Base-by-base conservation (phyloP, 2,329 filamentous ascomycete species). In the Fusarium decemcellulare region DNA sequence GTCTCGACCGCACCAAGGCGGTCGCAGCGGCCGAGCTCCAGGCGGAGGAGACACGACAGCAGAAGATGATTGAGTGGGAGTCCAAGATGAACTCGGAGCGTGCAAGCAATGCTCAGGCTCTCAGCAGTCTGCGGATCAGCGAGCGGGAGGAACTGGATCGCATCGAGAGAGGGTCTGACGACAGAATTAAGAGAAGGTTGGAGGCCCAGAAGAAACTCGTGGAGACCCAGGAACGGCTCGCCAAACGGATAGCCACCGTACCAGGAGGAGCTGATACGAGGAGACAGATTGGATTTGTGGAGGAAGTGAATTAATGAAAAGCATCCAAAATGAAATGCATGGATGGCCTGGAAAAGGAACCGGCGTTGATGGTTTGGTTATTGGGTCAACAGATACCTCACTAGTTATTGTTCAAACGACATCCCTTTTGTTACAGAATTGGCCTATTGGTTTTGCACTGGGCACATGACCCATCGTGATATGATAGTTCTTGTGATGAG, bases 241-340 rank as follows among this genome's bases (percentile, higher is more conserved):
- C 81, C 1, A 78, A 75, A 62, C 81, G 81, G 70, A 74, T 89
- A 61, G 84, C 87, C 9, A 81, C 85, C 15, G 77, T 74, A 1
- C 70, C 76, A 2, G 60, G 63, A 16, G 69, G 64, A 0, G 44
- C 61, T 10, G 74, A 80, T 39, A 55, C 75, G 43, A 77, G 84
- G 70, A 81, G 83, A 65, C 85, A 87, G 79, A 85, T 88, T 78
- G 87, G 87, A n/a, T 89, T 83, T 67, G 81, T 89, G 34, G 84
- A 84, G 50, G 87, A 88, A 78, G 61, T 88, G 73, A 82, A 83
- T 64, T 85, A 72, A 73, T 9, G 32, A 9, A 34, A 34, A 12
- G 32, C 8, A 34, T 34, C 12, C 12, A 34, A 34, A 34, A 34
- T 34, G 32, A 34, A 34, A 12, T 34, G 8, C 12, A 34, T 34